Base-by-base conservation (phyloP, 768 basidiomycete species). In the Boletus huronensis region DNA sequence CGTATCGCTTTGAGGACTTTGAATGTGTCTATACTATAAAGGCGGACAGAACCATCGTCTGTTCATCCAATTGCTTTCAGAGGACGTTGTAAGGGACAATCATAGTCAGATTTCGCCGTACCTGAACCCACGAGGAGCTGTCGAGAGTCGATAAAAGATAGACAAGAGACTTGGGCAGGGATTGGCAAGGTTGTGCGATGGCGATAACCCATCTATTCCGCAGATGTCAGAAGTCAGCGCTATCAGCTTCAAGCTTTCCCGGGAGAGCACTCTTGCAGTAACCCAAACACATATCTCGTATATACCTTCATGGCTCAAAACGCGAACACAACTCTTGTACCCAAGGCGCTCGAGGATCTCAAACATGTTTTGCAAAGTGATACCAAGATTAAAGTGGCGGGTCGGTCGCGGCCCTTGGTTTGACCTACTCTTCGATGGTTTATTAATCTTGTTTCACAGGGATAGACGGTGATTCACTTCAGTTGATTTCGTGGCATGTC, bases 321-420 rank as follows among this genome's bases (percentile, higher is more conserved):
- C 38, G 48, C 54, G 13, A 47, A 57, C 34, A 52, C 80, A 11
- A 77, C 74, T 6, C 19, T 40, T 23, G 52, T 62, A 13, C 85
- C 86, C 3, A 75, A 72, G 36, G 79, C 82, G 32, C 57, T 85
- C 2, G 70, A 82, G 9, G 83, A 90, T 6, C 77, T 97, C 49
- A 70, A 77, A 54, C 35, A 63, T 5, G 65, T 83, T 14, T 74
- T 96, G 48, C 53, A 61, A 34, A 3, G 78, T 62, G 92, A 95
- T 68, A 81, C 73, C 66, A 97, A 96, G 72, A 84, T 98, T 64
- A 96, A 97, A 74, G 90, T 98, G 29, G 95, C 93, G 49, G 94
- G 94, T 92, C 48, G 57, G 83, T 72, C 28, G 19, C 46, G 34
- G 42, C 25, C 45, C 42, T 39, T 16, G 29, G 34, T 53, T 28